A percentile compares a stretch with the other conserved stretches of the same genome.
Evolutionary conservation across 129 eudicot species (phyloP).

Genomic region (Tagetes erecta): DNA sequence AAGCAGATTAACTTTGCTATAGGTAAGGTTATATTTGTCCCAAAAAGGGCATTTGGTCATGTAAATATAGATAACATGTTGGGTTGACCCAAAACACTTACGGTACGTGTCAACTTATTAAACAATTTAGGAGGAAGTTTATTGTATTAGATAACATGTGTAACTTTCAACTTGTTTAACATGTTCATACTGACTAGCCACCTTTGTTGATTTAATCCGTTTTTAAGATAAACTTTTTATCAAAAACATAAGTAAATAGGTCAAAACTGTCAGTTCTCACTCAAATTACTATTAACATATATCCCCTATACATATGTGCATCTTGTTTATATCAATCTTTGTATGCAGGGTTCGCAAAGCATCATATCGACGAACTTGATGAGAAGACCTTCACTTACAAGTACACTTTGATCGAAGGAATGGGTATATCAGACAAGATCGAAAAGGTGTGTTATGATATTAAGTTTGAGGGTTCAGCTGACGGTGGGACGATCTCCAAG

Average conservation of each 20-base stretch:
- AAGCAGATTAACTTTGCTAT: not conserved
- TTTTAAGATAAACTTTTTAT: not conserved
- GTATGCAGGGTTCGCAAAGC: not conserved
- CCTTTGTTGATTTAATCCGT: not conserved
- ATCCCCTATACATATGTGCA: no score
- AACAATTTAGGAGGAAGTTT: not conserved
- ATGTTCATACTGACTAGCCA: no score
- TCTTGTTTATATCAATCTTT: not conserved
- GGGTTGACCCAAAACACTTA: not conserved
- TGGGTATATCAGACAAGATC: not conserved
- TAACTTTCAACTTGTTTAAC: no score
- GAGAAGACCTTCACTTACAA: not conserved
- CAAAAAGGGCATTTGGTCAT: not conserved
- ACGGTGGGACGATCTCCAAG: not conserved
- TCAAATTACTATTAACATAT: no score
- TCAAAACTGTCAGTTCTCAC: not conserved
- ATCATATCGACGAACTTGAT: not conserved
- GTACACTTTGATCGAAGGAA: slow-evolving; percentile 7
- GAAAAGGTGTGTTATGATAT: not conserved
- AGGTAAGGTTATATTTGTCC: not conserved
- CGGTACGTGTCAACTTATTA: not conserved
- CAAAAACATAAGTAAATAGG: not conserved
- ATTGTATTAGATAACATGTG: not conserved
- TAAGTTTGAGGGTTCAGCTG: slow-evolving; percentile 5
- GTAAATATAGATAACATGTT: not conserved